Conservation (phyloP, 139 green algal genomes). For the Coelastrella sp. region DNA sequence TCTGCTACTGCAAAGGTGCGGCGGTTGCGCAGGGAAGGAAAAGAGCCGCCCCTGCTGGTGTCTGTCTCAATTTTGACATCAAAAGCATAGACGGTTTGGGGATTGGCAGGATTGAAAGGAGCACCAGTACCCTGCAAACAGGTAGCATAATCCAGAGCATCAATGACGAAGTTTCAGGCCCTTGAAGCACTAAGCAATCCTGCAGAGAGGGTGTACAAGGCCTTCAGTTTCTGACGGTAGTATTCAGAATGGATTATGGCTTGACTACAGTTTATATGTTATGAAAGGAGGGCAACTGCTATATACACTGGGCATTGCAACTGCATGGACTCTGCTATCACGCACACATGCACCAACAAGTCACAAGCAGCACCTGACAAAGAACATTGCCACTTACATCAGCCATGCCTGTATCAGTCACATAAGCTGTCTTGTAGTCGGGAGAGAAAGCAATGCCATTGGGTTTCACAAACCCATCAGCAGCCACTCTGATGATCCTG, state of each 20-base stretch:
- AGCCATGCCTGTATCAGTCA: slow-evolving; percentile 46
- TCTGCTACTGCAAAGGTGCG: slow-evolving; percentile 44
- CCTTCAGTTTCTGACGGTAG: too few species aligned
- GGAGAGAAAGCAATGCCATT: slow-evolving; percentile 44
- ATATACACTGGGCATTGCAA: too few species aligned
- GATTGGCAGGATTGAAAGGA: slow-evolving; percentile 29
- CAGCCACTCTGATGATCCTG: slow-evolving; percentile 18
- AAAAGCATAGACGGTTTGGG: slow-evolving; percentile 47
- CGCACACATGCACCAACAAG: too few species aligned
- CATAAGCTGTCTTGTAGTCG: slow-evolving; percentile 33
- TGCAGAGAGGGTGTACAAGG: too few species aligned
- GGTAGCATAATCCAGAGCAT: too few species aligned
- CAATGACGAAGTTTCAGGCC: too few species aligned
- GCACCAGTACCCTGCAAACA: not conserved
- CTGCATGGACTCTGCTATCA: too few species aligned
- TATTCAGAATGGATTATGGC: too few species aligned
- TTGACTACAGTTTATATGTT: too few species aligned
- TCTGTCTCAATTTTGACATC: slow-evolving; percentile 15
- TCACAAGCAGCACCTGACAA: too few species aligned
- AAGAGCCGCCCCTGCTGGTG: not conserved
- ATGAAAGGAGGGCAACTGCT: too few species aligned
- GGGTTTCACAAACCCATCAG: slow-evolving; percentile 46
- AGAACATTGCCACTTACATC: slow-evolving; percentile 44
- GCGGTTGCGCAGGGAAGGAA: slow-evolving; percentile 41
- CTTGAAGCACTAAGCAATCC: too few species aligned